Evolutionary conservation across 345 rosid species (phyloP).

Genomic region (Geranium brycei): DNA sequence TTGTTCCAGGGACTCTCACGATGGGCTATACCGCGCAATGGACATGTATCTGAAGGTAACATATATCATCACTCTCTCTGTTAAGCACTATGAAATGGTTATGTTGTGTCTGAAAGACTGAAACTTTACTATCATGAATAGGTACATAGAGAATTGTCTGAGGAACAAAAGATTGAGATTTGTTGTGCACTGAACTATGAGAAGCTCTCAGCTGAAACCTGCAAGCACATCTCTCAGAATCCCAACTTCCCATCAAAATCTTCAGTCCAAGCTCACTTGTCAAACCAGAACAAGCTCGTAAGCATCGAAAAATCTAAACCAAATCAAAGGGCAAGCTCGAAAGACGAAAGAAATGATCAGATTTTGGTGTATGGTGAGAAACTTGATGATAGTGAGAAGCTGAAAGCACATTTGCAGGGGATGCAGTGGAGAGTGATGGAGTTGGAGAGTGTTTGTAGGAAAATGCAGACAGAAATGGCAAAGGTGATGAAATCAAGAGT

Average conservation of each 20-base stretch:
- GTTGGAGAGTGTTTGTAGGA: constrained; percentile 67
- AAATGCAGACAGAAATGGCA: constrained; percentile 73
- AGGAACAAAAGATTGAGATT: constrained; percentile 57
- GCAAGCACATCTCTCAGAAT: constrained; percentile 47
- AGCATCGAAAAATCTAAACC: no score
- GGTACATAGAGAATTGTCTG: constrained; percentile 64
- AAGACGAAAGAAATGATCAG: constrained; percentile 13
- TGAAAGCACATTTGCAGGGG: constrained; percentile 55
- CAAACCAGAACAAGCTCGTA: no score
- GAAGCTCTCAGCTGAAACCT: constrained; percentile 54
- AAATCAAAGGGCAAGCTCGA: neutral
- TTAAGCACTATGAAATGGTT: no score
- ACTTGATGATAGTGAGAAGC: constrained; percentile 36
- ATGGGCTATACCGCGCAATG: constrained; percentile 52
- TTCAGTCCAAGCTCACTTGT: constrained; percentile 3
- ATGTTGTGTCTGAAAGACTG: neutral
- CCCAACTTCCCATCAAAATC: constrained; percentile 41
- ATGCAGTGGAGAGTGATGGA: constrained; percentile 82
- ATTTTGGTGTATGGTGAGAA: constrained; percentile 34
- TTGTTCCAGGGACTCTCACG: constrained; percentile 51
- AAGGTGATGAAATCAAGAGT: constrained; percentile 53
- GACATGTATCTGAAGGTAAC: constrained; percentile 81
- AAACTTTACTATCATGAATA: constrained; percentile 4
- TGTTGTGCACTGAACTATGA: constrained; percentile 42
- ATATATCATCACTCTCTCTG: neutral